Evolutionary conservation across 441 rosid species (phyloP).

Genomic region (Gossypium davidsonii): DNA sequence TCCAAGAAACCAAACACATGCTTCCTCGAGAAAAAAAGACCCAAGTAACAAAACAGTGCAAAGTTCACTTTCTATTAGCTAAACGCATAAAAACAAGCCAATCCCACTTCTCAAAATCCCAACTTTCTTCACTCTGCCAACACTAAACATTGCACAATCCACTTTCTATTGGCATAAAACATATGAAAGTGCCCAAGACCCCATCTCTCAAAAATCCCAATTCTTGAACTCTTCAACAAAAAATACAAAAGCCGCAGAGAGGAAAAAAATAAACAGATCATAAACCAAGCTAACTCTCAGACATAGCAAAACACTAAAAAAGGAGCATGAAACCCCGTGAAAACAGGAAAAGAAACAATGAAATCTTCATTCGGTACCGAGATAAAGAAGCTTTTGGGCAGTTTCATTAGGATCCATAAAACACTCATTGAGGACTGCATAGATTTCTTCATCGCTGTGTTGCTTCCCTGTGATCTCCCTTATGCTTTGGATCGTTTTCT

Average conservation of each 20-base stretch:
- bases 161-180: not conserved
- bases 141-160: not conserved
- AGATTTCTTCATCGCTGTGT: conserved; percentile 79
- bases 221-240: not conserved
- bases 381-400: conserved; percentile 56
- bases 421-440: conserved; percentile 55
- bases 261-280: conserved; percentile 6
- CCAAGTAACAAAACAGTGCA: not conserved
- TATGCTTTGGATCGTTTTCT: conserved; percentile 44
- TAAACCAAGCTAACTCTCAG: not conserved
- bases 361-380: conserved; percentile 33
- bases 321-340: not conserved
- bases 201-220: not conserved
- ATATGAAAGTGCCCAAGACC: not conserved
- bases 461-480: conserved; percentile 72
- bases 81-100: not conserved
- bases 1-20: not conserved
- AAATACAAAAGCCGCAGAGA: not conserved
- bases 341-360: not conserved
- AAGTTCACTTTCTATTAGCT: not conserved
- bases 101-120: not conserved
- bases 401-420: conserved; percentile 76
- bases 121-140: not conserved
- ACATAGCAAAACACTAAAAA: conserved; percentile 15
- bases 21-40: not conserved